Base-by-base conservation (phyloP, 2,329 filamentous ascomycete genomes). In the Tolypocladium ovalisporum region DNA sequence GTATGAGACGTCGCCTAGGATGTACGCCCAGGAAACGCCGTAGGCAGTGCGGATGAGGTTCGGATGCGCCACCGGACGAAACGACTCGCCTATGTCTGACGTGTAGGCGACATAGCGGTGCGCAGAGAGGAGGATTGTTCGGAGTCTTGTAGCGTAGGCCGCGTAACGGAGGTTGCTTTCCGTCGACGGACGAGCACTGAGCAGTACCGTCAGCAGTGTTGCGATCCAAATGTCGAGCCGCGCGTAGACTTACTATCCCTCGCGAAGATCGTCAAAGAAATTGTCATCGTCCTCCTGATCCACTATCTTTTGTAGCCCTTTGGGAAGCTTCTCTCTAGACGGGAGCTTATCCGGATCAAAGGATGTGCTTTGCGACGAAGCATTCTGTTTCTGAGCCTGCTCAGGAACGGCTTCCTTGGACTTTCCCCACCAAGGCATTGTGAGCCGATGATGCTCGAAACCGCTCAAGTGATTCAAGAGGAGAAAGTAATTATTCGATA, bases 81-180 rank as follows among this genome's bases (percentile, higher is more conserved):
- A 99, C 0, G 89, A 95, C 73, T 99, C 94, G 70, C 94, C 94
- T 62, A 99, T 93, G 67, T 97, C 93, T 24, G 87, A 92, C 0
- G 94, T 97, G 71, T 99, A 99, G 57, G 94, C 94, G 54, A 99
- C 91, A 68, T 99, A 99, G 67, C 94, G 87, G 68, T 97, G 94
- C 4, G 92, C 92, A 19, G 89, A 90, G 64, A 92, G 78, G 67
- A 99, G 84, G 63, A 97, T 89, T 9, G 92, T 96, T 60, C 90
- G 86, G 61, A 94, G 76, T 54, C 94, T 86, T 59, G 86, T 85
- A 53, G 90, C 90, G 74, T 99, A 99, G 64, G 89, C 94, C 58
- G 92, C 93, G 75, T 97, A 99, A 67, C 94, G 88, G 67, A 96
- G 77, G 64, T 85, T 87, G 64, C 85, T 88, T 56, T 97, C 90